Evolutionary conservation across 2,329 filamentous ascomycete species (phyloP), one percentile per base, ranked within the genome.

Genomic region (Zalaria obscura): DNA sequence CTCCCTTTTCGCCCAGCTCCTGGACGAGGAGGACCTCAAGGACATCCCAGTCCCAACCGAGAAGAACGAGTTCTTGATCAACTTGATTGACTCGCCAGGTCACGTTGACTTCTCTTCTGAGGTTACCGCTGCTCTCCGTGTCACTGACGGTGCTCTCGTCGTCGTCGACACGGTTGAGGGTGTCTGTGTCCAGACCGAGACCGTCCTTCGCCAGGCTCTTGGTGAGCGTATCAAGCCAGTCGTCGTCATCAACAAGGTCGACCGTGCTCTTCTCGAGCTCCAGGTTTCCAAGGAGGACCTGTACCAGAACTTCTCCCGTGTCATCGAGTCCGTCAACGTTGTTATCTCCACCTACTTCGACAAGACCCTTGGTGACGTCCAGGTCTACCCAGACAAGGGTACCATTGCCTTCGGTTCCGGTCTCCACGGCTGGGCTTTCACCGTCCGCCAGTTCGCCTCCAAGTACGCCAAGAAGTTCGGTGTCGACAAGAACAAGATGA

Each of bases 91-190:
- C 72, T 98, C 91, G 47, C 91, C 91, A 50, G 91, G 91, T 78
- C 91, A 98, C 89, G 91, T 98, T 74, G 91, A 98, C 74, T 98
- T 98, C 82, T 98, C 91, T 35, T 98, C 91, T 54, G 91, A 98
- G 68, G 91, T 98, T 65, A 98, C 91, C 64, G 91, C 91, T 66
- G 91, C 91, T 65, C 89, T 98, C 63, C 91, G 91, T 86, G 91
- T 98, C 72, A 98, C 91, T 58, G 91, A 98, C 63, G 91, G 91
- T 85, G 91, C 91, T 60, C 85, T 98, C 55, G 91, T 98, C 63
- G 91, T 98, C 72, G 91, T 98, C 74, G 91, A 98, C 76, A 95
- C 88, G 69, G 84, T 98, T 57, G 91, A 95, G 72, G 91, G 91
- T 87, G 93, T 98, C 60, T 98, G 91, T 71, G 91, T 98, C 66